phyloP scores from a whole-genome alignment of 305 asterid genomes.

The Fraxinus albicans region DNA sequence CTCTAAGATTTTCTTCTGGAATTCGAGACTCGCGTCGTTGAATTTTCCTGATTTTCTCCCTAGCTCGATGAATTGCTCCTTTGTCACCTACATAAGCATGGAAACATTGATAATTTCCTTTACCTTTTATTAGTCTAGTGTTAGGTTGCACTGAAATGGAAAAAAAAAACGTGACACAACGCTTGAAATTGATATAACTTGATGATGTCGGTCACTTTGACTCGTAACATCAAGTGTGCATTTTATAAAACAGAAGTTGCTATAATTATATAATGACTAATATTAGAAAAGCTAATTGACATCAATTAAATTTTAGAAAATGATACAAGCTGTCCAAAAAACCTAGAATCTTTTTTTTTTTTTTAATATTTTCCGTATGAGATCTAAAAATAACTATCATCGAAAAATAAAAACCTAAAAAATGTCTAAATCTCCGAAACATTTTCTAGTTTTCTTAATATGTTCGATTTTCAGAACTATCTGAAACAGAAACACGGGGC shows the following conservation, averaged over 20 bases:
- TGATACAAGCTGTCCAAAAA: too few species aligned
- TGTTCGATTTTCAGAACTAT: neutral
- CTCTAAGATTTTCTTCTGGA: slow-evolving; percentile 63
- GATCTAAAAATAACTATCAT: too few species aligned
- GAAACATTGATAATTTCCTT: neutral
- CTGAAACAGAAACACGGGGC: neutral
- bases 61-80: slow-evolving; percentile 70
- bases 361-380: too few species aligned
- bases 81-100: slow-evolving; percentile 56
- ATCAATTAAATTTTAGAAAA: too few species aligned
- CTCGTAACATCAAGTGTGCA: neutral
- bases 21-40: slow-evolving; percentile 56
- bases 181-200: neutral
- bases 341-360: too few species aligned
- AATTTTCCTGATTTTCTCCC: slow-evolving; percentile 78
- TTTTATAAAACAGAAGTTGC: neutral
- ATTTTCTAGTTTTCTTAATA: neutral
- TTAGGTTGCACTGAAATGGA: neutral
- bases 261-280: too few species aligned
- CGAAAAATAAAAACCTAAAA: neutral
- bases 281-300: neutral
- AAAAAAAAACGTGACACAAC: neutral
- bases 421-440: neutral
- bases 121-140: neutral
- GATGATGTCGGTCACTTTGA: neutral